Conservation (phyloP, 371 early-diverging fungal species). For the Mycotypha africana region DNA sequence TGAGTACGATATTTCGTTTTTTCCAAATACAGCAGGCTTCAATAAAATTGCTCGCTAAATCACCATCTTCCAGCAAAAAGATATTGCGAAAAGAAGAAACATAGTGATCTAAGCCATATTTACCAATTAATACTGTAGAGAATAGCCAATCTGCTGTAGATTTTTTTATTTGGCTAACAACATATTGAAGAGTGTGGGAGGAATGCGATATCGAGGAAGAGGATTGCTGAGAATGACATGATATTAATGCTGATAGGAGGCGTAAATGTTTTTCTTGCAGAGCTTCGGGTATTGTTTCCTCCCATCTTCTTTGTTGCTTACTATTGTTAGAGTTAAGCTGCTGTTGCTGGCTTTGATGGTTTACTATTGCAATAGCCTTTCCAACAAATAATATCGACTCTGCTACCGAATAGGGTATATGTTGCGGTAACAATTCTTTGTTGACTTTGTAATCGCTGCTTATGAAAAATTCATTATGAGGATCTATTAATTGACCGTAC, state of each 20-base stretch:
- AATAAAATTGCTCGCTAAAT: conserved; percentile 58
- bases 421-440: conserved; percentile 41
- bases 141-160: conserved; percentile 67
- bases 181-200: conserved; percentile 17
- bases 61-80: conserved; percentile 67
- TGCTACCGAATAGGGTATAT: conserved; percentile 46
- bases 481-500: conserved; percentile 62
- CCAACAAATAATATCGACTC: conserved; percentile 72
- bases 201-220: background rate
- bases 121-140: conserved; percentile 60
- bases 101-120: conserved; percentile 49
- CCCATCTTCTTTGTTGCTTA: conserved; percentile 9
- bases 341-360: conserved; percentile 12
- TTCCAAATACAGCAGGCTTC: conserved; percentile 50
- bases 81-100: conserved; percentile 60
- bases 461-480: conserved; percentile 70
- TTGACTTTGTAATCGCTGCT: conserved; percentile 49
- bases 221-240: conserved; percentile 7
- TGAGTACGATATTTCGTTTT: conserved; percentile 4
- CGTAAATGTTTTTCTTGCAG: conserved; percentile 39
- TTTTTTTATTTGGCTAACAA: conserved; percentile 45
- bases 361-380: conserved; percentile 62
- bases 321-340: background rate
- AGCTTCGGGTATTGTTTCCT: conserved; percentile 42
- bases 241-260: conserved; percentile 23